Evolutionary conservation across 73 alveolate genomes (phyloP), one percentile per base, ranked within the genome.

Genomic region (Paramecium primaurelia): DNA sequence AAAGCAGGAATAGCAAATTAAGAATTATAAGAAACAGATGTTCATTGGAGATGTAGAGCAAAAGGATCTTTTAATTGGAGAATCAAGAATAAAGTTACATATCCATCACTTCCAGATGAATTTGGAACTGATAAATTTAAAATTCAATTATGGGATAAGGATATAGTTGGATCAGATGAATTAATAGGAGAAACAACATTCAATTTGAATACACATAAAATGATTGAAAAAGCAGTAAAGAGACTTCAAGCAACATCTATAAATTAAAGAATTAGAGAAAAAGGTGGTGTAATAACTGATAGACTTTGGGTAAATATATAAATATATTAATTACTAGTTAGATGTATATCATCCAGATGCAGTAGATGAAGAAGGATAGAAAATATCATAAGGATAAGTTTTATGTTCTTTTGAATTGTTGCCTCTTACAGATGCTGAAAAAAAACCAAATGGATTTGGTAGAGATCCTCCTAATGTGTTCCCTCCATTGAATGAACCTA

Each of bases 21-120:
- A 45, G 84, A 93, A 45, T 37, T 51, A 7, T 83, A 93, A 69
- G 98, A 96, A 68, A 96, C 98, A 4, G 98, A 96, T 84, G 88
- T 96, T 45, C 98, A 95, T 80, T 93, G 96, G 96, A 69, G 96
- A 49, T 96, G 98, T 68, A 64, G 98, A 51, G 93, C 86, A 10
- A 94, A 90, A 38, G 98, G 98, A 1, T 93, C 96, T 37, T 96
- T 96, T 91, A 96, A 96, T 91, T 96, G 97, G 96, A 93, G 98
- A 86, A 93, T 96, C 95, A 96, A 96, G 69, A 92, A 44, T 69
- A 88, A 92, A 14, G 86, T 94, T 32, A 58, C 44, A 1, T 88
- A 94, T 87, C 98, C 98, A 7, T 51, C 93, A n/a, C 94, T 92
- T 58, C 83, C 92, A 42, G 97, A 96, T 94, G 97, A 96, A 75